Evolutionary conservation across 345 rosid species (phyloP).

Genomic region (Lenwebbia sp.): DNA sequence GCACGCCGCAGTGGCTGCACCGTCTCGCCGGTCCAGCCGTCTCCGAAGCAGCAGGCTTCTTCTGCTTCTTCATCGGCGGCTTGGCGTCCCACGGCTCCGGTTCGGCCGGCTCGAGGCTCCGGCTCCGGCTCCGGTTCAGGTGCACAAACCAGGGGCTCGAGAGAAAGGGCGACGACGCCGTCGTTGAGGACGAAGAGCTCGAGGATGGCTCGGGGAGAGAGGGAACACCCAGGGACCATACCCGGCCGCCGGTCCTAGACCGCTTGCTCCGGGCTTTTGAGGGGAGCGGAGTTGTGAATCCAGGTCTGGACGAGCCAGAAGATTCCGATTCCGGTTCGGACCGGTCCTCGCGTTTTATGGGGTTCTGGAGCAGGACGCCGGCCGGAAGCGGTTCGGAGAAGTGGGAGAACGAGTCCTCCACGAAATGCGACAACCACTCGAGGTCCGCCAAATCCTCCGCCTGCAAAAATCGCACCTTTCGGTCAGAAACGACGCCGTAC

Average conservation of each 20-base stretch:
- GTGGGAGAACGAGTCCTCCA: slow-evolving; percentile 73
- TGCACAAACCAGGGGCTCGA: slow-evolving; percentile 10
- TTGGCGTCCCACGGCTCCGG: slow-evolving; percentile 1
- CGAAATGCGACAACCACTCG: slow-evolving; percentile 88
- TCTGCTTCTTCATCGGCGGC: slow-evolving; percentile 22
- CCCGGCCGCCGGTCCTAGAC: slow-evolving; percentile 36
- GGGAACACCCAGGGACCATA: slow-evolving; percentile 52
- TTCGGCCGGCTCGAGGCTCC: slow-evolving; percentile 7
- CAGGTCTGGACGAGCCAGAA: slow-evolving; percentile 4
- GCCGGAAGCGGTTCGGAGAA: slow-evolving; percentile 21
- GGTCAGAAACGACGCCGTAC: neutral
- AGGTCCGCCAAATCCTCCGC: slow-evolving; percentile 64
- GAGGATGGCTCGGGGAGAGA: slow-evolving; percentile 38
- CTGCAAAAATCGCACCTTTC: slow-evolving; percentile 27
- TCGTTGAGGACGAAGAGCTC: slow-evolving; percentile 22
- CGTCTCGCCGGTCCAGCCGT: slow-evolving; percentile 1
- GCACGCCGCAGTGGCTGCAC: slow-evolving; percentile 90
- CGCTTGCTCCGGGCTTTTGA: slow-evolving; percentile 89
- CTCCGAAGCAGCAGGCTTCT: slow-evolving; percentile 9
- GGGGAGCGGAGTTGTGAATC: slow-evolving; percentile 38
- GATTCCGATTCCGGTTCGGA: slow-evolving; percentile 15
- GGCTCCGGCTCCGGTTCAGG: neutral
- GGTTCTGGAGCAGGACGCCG: slow-evolving; percentile 12
- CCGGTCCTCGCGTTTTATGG: slow-evolving; percentile 6
- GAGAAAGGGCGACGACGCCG: slow-evolving; percentile 9